Percentiles rank a stretch among this genome's conserved stretches.
phyloP scores from a whole-genome alignment of 2,329 filamentous ascomycete species.

The Hymenoscyphus scutula region DNA sequence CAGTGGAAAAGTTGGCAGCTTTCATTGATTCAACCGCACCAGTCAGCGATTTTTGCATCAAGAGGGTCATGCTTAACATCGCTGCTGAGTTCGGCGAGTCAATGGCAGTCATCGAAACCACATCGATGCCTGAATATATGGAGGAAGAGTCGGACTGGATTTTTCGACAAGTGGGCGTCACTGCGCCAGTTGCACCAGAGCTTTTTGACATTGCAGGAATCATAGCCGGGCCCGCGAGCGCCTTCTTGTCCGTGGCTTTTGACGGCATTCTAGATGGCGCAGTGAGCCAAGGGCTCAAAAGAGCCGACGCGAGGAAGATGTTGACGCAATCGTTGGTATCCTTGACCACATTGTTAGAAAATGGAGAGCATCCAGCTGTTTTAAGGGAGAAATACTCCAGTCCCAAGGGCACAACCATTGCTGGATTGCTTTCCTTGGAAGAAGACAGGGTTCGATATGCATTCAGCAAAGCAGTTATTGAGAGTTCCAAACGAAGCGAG shows the following conservation, averaged over 20 bases:
- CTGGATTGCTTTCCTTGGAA: constrained; percentile 70
- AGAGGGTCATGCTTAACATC: constrained; percentile 83
- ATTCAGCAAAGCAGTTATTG: constrained; percentile 65
- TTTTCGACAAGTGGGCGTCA: constrained; percentile 70
- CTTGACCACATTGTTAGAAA: constrained; percentile 46
- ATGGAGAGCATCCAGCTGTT: constrained; percentile 71
- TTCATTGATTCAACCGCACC: constrained; percentile 48
- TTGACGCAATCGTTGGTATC: constrained; percentile 72
- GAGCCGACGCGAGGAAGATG: constrained; percentile 72
- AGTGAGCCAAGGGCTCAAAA: constrained; percentile 73
- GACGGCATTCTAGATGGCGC: constrained; percentile 76
- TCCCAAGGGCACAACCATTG: constrained; percentile 76
- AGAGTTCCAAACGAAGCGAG: constrained; percentile 53
- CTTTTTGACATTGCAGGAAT: constrained; percentile 73
- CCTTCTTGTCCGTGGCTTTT: constrained; percentile 72
- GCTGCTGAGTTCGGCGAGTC: constrained; percentile 74
- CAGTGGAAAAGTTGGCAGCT: constrained; percentile 63
- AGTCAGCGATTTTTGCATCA: constrained; percentile 48
- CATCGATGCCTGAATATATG: constrained; percentile 52
- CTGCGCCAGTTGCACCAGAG: constrained; percentile 62
- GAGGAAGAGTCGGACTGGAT: constrained; percentile 69
- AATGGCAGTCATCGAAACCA: constrained; percentile 68
- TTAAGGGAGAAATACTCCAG: constrained; percentile 73
- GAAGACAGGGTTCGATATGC: constrained; percentile 68
- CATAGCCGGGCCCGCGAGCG: constrained; percentile 71